phyloP scores from a whole-genome alignment of 2,329 filamentous ascomycete species.

The Aspergillus amoenus region DNA sequence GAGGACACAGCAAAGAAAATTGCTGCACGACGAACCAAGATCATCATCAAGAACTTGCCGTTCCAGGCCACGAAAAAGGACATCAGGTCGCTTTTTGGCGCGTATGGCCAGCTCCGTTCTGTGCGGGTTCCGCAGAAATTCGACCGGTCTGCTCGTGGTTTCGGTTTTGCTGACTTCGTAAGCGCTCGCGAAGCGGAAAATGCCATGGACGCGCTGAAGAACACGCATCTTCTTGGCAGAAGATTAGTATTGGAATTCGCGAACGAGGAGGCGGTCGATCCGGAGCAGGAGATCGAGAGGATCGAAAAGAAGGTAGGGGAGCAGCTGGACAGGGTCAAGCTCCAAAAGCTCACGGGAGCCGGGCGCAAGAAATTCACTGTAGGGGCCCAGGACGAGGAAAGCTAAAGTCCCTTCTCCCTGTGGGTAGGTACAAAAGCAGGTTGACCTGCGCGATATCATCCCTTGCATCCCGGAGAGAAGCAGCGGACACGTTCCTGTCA shows the following conservation, averaged over 20 bases:
- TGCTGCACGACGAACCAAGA: constrained; percentile 77
- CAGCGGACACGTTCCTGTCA: constrained; percentile 39
- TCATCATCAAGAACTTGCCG: constrained; percentile 96
- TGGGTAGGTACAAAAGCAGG: constrained; percentile 27
- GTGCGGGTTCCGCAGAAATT: constrained; percentile 96
- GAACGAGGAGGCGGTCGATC: constrained; percentile 81
- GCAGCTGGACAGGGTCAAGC: constrained; percentile 85
- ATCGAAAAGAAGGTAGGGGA: constrained; percentile 95
- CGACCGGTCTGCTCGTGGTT: constrained; percentile 82
- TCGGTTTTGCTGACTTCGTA: constrained; percentile 95
- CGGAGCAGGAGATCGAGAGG: constrained; percentile 92
- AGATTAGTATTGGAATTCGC: constrained; percentile 90
- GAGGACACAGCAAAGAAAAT: constrained; percentile 81
- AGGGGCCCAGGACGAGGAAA: constrained; percentile 66
- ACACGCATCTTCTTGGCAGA: constrained; percentile 90
- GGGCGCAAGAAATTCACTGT: constrained; percentile 87
- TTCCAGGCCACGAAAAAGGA: constrained; percentile 96
- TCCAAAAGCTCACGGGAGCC: constrained; percentile 81
- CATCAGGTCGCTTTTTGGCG: constrained; percentile 77
- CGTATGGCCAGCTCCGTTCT: constrained; percentile 88
- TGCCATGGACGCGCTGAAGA: constrained; percentile 84
- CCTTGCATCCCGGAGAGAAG: constrained; percentile 34
- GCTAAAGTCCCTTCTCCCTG: constrained; percentile 41
- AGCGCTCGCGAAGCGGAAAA: constrained; percentile 86
- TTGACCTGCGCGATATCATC: constrained; percentile 21